These are phyloP conservation scores for Phytophthora quininea DNA, from an alignment of 352 stramenopile species.

Conservation along the genomic window DNA sequence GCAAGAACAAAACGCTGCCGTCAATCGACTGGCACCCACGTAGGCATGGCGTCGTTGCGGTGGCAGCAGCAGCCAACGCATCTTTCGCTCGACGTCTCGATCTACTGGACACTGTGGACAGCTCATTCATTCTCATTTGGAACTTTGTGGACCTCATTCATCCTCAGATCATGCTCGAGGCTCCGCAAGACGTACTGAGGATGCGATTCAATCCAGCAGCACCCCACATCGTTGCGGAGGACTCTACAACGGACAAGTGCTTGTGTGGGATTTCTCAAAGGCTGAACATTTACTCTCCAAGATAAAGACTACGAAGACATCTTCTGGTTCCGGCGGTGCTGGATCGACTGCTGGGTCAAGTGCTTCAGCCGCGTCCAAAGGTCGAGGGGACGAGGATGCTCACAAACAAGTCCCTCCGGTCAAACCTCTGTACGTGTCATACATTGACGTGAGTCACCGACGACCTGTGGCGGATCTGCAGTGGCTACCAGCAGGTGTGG, in stretches of 20 bases:
- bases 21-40: conserved; percentile 93
- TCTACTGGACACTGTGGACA: conserved; percentile 75
- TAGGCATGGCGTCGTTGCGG: conserved; percentile 87
- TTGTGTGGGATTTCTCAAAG: conserved; percentile 92
- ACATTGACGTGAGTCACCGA: conserved; percentile 88
- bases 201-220: conserved; percentile 91
- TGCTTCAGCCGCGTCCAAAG: conserved; percentile 24
- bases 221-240: conserved; percentile 85
- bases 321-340: conserved; percentile 14
- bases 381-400: conserved; percentile 52
- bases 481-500: conserved; percentile 84
- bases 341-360: conserved; percentile 11
- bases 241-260: conserved; percentile 89
- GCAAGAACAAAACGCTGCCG: conserved; percentile 91
- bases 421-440: conserved; percentile 81
- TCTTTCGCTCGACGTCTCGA: conserved; percentile 80
- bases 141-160: conserved; percentile 95
- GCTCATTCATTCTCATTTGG: conserved; percentile 93
- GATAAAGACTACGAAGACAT: conserved; percentile 51
- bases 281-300: conserved; percentile 70
- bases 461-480: conserved; percentile 87
- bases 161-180: conserved; percentile 92
- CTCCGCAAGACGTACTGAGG: conserved; percentile 88
- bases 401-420: conserved; percentile 70
- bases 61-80: conserved; percentile 86